A percentile compares a stretch with the other conserved stretches of the same genome.
Evolutionary conservation across 306 rosid genomes (phyloP).

Genomic region (Castanea mollissima): DNA sequence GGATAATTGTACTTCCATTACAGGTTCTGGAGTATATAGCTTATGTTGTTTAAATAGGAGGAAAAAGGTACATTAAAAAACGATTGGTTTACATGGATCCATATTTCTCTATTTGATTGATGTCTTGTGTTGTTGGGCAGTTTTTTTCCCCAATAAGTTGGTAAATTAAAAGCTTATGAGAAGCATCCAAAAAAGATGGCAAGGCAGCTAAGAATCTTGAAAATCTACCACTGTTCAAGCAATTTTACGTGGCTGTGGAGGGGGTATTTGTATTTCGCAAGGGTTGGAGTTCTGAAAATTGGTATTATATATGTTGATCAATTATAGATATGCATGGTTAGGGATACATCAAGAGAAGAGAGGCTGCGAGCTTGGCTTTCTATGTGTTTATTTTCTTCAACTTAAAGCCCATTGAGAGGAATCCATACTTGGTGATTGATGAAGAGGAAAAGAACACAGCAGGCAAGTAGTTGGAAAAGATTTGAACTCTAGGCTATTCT

Average conservation of each 20-base stretch:
- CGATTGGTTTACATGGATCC: conserved; percentile 3
- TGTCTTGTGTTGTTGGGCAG: conserved; percentile 6
- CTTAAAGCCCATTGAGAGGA: conserved; percentile 11
- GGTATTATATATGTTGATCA: neutral
- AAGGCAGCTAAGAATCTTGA: conserved; percentile 6
- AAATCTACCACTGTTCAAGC: conserved; percentile 8
- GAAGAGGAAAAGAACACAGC: conserved; percentile 6
- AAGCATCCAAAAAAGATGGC: conserved; percentile 9
- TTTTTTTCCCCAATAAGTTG: conserved; percentile 4
- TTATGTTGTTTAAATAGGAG: neutral
- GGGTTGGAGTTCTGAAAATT: neutral
- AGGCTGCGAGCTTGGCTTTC: neutral
- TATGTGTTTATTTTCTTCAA: neutral
- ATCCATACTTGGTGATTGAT: neutral
- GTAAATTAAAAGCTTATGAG: conserved; percentile 2
- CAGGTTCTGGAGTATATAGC: conserved; percentile 13
- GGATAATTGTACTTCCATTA: neutral
- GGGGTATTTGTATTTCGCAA: conserved; percentile 5
- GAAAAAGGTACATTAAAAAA: neutral
- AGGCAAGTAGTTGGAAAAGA: neutral
- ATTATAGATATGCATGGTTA: neutral
- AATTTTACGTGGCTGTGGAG: conserved; percentile 2
- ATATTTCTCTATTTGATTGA: conserved; percentile 2
- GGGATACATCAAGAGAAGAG: neutral
- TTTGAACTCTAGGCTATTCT: neutral